Conservation (phyloP, 1,139 yeast genomes). For the Magnusiomyces ingens region DNA sequence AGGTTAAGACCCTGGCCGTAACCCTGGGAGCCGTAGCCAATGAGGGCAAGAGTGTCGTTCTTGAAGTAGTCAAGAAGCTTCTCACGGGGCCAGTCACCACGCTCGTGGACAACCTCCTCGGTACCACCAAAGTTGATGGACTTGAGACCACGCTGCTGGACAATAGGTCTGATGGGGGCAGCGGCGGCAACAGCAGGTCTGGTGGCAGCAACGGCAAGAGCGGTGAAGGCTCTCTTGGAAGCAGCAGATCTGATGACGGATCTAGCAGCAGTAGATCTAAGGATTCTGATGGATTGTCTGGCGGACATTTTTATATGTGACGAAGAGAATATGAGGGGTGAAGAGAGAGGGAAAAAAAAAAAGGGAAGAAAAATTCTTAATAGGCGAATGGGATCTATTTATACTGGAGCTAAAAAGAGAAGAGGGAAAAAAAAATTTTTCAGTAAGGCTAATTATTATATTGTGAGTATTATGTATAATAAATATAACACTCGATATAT, state of each 20-base stretch:
- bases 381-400: too few species aligned
- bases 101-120: slow-evolving; percentile 93
- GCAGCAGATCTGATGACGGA: slow-evolving; percentile 26
- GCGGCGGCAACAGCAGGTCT: slow-evolving; percentile 20
- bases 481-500: not conserved
- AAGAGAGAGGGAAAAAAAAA: not conserved
- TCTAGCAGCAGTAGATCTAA: slow-evolving; percentile 27
- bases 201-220: slow-evolving; percentile 21
- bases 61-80: slow-evolving; percentile 93
- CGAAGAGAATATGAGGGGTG: not conserved
- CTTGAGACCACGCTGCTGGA: slow-evolving; percentile 74
- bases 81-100: slow-evolving; percentile 99
- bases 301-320: slow-evolving; percentile 23
- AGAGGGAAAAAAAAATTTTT: too few species aligned
- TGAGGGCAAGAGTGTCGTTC: slow-evolving; percentile 93
- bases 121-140: slow-evolving; percentile 96
- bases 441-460: too few species aligned
- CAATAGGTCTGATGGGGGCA: slow-evolving; percentile 23
- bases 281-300: slow-evolving; percentile 28
- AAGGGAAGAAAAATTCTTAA: too few species aligned
- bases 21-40: slow-evolving; percentile 99
- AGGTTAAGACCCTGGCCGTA: slow-evolving; percentile 99
- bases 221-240: slow-evolving; percentile 20
- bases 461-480: too few species aligned
- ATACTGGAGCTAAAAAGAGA: too few species aligned